phyloP scores from a whole-genome alignment of 2,329 filamentous ascomycete genomes.

The Trichocomaceae sp. region DNA sequence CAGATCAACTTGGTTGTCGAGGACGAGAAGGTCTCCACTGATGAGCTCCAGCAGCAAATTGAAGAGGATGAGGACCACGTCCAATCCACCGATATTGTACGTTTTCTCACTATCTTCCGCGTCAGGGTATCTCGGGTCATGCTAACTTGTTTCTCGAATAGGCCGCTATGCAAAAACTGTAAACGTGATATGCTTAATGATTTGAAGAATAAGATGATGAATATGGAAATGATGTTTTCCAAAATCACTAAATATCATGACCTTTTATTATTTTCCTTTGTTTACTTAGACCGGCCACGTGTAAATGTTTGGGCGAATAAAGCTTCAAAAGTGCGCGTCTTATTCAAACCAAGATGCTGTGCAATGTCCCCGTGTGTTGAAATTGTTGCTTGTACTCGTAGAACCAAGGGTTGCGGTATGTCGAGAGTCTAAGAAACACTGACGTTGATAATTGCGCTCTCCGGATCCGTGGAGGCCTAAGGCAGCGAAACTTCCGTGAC shows the following conservation, averaged over 20 bases:
- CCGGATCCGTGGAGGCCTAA: constrained; percentile 4
- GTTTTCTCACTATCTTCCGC: constrained; percentile 19
- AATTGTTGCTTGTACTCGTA: not conserved
- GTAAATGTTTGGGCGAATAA: constrained; percentile 4
- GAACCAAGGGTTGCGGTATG: not conserved
- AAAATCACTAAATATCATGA: constrained; percentile 31
- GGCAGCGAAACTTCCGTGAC: too few relatives aligned
- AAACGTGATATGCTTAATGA: constrained; percentile 37
- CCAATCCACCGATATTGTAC: constrained; percentile 81
- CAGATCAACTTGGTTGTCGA: constrained; percentile 98
- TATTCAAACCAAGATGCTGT: too few relatives aligned
- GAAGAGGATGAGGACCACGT: constrained; percentile 87
- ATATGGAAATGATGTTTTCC: constrained; percentile 31
- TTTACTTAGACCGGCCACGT: constrained; percentile 10
- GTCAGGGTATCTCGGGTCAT: not conserved
- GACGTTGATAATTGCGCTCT: constrained; percentile 8
- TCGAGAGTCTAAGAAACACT: not conserved
- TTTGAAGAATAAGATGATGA: constrained; percentile 17
- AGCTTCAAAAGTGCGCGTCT: not conserved
- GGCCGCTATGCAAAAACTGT: constrained; percentile 87
- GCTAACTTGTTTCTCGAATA: constrained; percentile 20
- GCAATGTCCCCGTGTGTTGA: too few relatives aligned
- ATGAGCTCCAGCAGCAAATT: constrained; percentile 83
- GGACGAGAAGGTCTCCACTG: constrained; percentile 87
- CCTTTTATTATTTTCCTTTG: constrained; percentile 13